Conservation (phyloP, 805 yeast species). For the Hanseniaspora singularis region DNA sequence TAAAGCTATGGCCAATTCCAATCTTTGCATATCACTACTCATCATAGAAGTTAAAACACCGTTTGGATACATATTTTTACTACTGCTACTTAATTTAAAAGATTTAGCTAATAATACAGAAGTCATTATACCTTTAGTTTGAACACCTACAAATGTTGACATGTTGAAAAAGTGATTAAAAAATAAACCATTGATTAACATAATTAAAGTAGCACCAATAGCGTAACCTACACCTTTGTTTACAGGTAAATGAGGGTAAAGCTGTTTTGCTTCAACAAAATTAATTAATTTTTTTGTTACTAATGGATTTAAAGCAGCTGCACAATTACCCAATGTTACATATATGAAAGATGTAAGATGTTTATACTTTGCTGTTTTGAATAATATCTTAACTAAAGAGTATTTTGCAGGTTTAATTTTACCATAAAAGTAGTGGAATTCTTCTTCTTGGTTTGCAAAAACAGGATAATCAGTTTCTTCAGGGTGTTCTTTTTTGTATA, state of each 20-base stretch:
- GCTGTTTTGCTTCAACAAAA: conserved; percentile 38
- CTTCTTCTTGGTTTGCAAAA: background rate
- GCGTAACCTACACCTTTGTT: conserved; percentile 51
- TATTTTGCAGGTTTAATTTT: conserved; percentile 9
- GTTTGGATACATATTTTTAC: conserved; percentile 43
- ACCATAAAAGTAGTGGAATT: conserved; percentile 8
- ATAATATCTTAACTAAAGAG: conserved; percentile 33
- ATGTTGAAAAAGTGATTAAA: conserved; percentile 43
- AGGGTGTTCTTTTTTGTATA: conserved; percentile 23
- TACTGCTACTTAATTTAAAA: conserved; percentile 40
- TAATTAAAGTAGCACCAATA: conserved; percentile 39
- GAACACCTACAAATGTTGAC: conserved; percentile 51
- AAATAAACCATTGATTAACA: conserved; percentile 31
- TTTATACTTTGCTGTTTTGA: conserved; percentile 39
- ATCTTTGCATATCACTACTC: conserved; percentile 66
- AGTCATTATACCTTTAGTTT: conserved; percentile 50
- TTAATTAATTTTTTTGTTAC: conserved; percentile 42
- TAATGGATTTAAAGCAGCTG: conserved; percentile 42
- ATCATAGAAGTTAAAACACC: conserved; percentile 59
- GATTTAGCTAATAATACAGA: conserved; percentile 56
- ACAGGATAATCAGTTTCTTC: conserved; percentile 10
- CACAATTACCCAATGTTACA: conserved; percentile 33
- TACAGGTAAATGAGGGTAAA: conserved; percentile 30
- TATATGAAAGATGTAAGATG: conserved; percentile 35
- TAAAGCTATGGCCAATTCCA: conserved; percentile 55